Base-by-base conservation (phyloP, 2,329 filamentous ascomycete species). In the Camillea tinctor region DNA sequence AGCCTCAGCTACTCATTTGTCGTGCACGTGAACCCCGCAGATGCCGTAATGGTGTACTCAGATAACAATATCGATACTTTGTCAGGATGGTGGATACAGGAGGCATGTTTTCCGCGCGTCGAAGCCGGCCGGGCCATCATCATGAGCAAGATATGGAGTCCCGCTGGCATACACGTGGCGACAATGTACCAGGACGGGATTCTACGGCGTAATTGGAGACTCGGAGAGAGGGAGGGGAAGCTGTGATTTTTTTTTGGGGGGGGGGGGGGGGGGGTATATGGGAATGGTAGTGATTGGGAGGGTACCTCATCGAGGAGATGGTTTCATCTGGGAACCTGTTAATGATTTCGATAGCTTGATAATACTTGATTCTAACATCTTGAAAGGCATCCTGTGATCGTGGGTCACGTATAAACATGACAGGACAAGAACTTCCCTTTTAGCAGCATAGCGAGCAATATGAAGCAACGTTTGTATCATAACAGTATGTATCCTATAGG, bases 111-210 rank as follows among this genome's bases (percentile, higher is more conserved):
- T 68, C 80, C 83, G 3, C 71, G 82, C 21, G 73, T 78, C 2
- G 78, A 72, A 21, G 77, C 79, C 2, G 81, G 81, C 0, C 73
- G 82, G 50, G 79, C 76, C 1, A 75, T 81, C 53, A 71, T 85
- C 61, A 74, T 80, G 68, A 79, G 75, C 57, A 80, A 80, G 71
- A 79, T 83, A 30, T 85, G 83, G 83, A 85, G 81, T 60, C 82
- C 83, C 0, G 64, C 70, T 2, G 82, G 83, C 2, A 74, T 78
- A 21, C 83, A 85, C 64, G 77, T 85, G 1, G 83, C 82, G 4
- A 84, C 79, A 1, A 81, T 80, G 52, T 84, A 82, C 60, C 83
- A 85, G 63, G 83, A 85, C 61, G 82, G 82, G 2, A 75, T 83
- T 9, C 62, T 78, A 22, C 58, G 72, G 30, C 76, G 74, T 6